Evolutionary conservation across 73 alveolate species (phyloP).

Genomic region (Blepharisma stoltei): DNA sequence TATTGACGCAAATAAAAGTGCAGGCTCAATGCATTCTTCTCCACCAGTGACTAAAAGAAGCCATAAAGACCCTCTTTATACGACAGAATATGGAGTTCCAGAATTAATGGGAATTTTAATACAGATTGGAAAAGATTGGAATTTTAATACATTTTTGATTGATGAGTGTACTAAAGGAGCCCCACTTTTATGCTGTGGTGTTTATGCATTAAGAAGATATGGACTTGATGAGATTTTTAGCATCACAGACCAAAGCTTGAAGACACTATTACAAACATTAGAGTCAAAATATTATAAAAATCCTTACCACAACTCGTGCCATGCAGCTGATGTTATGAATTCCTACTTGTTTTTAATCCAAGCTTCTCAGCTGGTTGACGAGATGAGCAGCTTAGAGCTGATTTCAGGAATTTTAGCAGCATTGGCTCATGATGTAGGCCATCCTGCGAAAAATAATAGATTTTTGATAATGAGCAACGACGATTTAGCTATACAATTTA

Average conservation of each 20-base stretch:
- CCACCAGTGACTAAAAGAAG: no score
- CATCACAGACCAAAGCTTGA: slow-evolving; percentile 32
- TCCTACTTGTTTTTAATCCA: slow-evolving; percentile 58
- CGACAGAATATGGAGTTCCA: background rate
- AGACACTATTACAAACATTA: slow-evolving; percentile 27
- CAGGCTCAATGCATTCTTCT: background rate
- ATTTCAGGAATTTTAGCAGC: slow-evolving; percentile 68
- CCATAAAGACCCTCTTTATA: no score
- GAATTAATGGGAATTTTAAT: background rate
- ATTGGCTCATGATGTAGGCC: slow-evolving; percentile 82
- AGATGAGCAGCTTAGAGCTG: slow-evolving; percentile 66
- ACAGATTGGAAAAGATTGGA: slow-evolving; percentile 18
- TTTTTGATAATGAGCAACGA: slow-evolving; percentile 72
- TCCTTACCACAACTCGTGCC: slow-evolving; percentile 76
- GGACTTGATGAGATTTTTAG: slow-evolving; percentile 34
- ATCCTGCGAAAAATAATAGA: slow-evolving; percentile 76
- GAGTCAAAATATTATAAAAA: slow-evolving; percentile 39
- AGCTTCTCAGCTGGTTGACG: slow-evolving; percentile 60
- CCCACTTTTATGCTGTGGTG: background rate
- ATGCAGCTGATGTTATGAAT: slow-evolving; percentile 80
- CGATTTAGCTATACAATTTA: slow-evolving; percentile 76
- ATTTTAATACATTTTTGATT: slow-evolving; percentile 15
- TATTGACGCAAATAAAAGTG: background rate
- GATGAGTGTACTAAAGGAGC: slow-evolving; percentile 3
- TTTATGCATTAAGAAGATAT: slow-evolving; percentile 2